Conservation (phyloP, 2,329 filamentous ascomycete species). For the Thelonectria olida region DNA sequence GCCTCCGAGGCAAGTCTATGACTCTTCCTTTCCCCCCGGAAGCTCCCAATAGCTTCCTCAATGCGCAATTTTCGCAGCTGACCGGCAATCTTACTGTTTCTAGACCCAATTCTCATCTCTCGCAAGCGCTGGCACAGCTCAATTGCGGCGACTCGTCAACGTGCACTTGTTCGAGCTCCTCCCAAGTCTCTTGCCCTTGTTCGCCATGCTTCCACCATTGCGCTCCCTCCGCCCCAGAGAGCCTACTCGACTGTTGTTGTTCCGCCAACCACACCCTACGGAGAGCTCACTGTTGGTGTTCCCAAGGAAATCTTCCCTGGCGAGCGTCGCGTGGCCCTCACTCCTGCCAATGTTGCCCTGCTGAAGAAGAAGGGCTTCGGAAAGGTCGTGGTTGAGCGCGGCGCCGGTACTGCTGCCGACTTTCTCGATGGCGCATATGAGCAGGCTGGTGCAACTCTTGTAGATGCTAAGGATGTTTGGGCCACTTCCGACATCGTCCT, state of each 20-base stretch:
- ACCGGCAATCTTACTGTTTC: constrained; percentile 13
- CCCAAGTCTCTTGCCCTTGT: constrained; percentile 49
- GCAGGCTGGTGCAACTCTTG: constrained; percentile 79
- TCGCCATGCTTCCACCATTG: constrained; percentile 48
- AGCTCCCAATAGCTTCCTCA: not conserved
- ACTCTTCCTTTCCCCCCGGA: not conserved
- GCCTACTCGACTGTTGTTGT: constrained; percentile 52
- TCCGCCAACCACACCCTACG: constrained; percentile 69
- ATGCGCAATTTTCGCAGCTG: constrained; percentile 11
- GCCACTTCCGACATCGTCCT: constrained; percentile 79
- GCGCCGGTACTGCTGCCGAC: constrained; percentile 80
- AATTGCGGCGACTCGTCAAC: constrained; percentile 37
- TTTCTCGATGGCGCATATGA: constrained; percentile 82
- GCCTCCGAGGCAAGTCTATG: constrained; percentile 30
- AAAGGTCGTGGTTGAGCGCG: constrained; percentile 80
- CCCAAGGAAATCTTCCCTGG: constrained; percentile 81
- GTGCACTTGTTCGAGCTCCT: constrained; percentile 39
- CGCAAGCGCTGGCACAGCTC: constrained; percentile 53
- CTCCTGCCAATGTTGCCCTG: constrained; percentile 82
- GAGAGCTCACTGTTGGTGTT: constrained; percentile 78
- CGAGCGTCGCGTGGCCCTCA: constrained; percentile 85
- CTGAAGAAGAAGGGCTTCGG: constrained; percentile 87
- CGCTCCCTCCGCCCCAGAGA: constrained; percentile 35
- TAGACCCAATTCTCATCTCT: constrained; percentile 35
- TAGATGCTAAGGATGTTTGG: constrained; percentile 77